Evolutionary conservation across 345 rosid genomes (phyloP).

Genomic region (Bretschneidera sinensis): DNA sequence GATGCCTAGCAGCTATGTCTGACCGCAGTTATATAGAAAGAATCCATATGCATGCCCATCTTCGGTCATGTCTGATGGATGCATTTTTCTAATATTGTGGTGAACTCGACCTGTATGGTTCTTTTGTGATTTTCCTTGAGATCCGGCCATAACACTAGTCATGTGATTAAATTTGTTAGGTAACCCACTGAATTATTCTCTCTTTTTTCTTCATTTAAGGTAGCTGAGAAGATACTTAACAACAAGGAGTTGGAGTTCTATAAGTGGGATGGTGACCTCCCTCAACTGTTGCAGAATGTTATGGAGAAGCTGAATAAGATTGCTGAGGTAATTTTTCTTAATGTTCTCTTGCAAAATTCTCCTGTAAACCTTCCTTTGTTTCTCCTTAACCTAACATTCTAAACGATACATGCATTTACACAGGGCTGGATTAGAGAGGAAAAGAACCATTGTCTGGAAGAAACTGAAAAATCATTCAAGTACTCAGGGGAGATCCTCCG

Average conservation of each 20-base stretch:
- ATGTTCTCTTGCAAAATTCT: background rate
- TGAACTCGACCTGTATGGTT: too few relatives aligned
- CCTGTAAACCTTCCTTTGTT: too few relatives aligned
- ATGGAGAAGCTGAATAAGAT: slow-evolving; percentile 73
- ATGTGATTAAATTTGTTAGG: too few relatives aligned
- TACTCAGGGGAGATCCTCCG: slow-evolving; percentile 89
- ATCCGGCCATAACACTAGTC: too few relatives aligned
- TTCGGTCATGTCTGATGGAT: too few relatives aligned
- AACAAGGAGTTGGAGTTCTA: slow-evolving; percentile 69
- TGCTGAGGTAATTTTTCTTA: slow-evolving; percentile 44
- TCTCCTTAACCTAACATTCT: too few relatives aligned
- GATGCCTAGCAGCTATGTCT: too few relatives aligned
- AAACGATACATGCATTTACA: background rate
- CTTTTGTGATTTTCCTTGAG: too few relatives aligned
- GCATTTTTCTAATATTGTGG: too few relatives aligned
- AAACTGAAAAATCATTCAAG: slow-evolving; percentile 92
- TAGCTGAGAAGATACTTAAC: slow-evolving; percentile 63
- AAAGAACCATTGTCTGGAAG: slow-evolving; percentile 90
- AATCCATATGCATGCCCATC: too few relatives aligned
- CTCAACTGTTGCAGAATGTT: slow-evolving; percentile 67
- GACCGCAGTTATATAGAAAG: too few relatives aligned
- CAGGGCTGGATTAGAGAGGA: slow-evolving; percentile 90
- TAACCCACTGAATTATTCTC: too few relatives aligned
- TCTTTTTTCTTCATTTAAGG: slow-evolving; percentile 30
- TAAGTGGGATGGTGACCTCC: slow-evolving; percentile 88